Conservation (phyloP, 177 flowering plant species). For the Vitis hybrid region DNA sequence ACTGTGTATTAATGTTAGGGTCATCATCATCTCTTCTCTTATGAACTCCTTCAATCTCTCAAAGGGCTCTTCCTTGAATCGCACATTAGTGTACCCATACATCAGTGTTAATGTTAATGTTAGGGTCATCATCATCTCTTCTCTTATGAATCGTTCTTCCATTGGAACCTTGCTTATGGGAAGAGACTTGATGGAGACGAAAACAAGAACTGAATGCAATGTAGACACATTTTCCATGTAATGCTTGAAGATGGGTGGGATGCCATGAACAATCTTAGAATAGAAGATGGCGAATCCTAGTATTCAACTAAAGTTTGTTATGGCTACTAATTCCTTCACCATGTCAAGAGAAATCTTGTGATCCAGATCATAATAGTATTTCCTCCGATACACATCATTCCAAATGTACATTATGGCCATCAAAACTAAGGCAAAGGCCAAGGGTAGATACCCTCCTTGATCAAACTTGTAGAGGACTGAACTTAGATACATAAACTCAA, state of each 20-base stretch:
- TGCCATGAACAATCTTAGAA: constrained; percentile 51
- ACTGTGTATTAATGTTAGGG: too few species aligned
- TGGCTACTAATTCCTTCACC: constrained; percentile 12
- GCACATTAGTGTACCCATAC: constrained; percentile 44
- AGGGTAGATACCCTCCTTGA: constrained; percentile 58
- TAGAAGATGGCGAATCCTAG: constrained; percentile 45
- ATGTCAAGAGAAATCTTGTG: constrained; percentile 40
- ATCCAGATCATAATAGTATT: constrained; percentile 41
- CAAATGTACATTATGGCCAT: constrained; percentile 46
- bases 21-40: too few species aligned
- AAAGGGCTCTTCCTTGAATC: constrained; percentile 35
- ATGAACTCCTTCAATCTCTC: constrained; percentile 34
- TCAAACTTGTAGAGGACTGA: constrained; percentile 16
- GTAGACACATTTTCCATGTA: constrained; percentile 45
- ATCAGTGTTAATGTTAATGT: too few species aligned
- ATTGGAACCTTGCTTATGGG: constrained; percentile 42
- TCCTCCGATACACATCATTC: constrained; percentile 43
- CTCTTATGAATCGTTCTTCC: constrained; percentile 34
- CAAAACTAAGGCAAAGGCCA: constrained; percentile 33
- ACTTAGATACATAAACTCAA: constrained; percentile 44
- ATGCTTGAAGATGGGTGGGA: constrained; percentile 56
- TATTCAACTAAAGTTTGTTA: too few species aligned
- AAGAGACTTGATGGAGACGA: constrained; percentile 48
- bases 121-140: too few species aligned
- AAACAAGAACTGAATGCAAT: constrained; percentile 45